Evolutionary conservation across 1,284 basidiomycete genomes (phyloP), one percentile per base, ranked within the genome.

Genomic region (Dichomitus squalens): DNA sequence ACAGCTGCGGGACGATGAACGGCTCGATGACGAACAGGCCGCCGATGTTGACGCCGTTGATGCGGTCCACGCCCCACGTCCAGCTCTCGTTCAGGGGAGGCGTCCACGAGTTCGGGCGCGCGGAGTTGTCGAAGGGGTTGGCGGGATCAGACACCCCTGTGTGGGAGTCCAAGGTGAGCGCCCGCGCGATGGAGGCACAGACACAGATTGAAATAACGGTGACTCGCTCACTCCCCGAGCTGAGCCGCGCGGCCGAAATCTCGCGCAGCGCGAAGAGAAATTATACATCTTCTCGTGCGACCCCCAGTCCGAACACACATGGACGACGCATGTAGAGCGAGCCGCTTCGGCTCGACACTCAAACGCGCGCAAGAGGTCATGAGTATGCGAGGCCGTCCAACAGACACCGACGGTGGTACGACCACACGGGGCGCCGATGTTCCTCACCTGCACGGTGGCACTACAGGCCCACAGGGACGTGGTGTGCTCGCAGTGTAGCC

Each of bases 1-100:
- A 96, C 31, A 94, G 78, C 16, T 81, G 78, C 1, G 93, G 93
- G 0, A 81, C 74, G 73, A 94, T 95, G 76, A 94, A 93, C 0
- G 92, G 92, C 69, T 95, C 92, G 31, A 86, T 72, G 7, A 86
- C 85, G 70, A 87, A 85, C 57, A 81, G 77, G 18, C 91, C 90
- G 53, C 91, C 91, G 39, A 92, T 71, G 71, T 88, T 88, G 59
- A 88, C 82, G 58, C 75, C 89, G 65, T 77, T 78, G 34, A 92
- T 79, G 52, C 79, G 80, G 75, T 93, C 79, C 48, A 73, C 73
- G 14, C 82, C 83, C 75, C 78, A 93, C n/a, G 76, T 80, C 90
- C 90, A 94, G 33, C 75, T 80, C 69, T 86, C 77, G 71, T 87
- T 88, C 40, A 73, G 60, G 7, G 83, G 74, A 0, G 86, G 87